These are phyloP conservation scores for Dendrothele bispora DNA, from an alignment of 768 basidiomycete genomes.

Conservation along the genomic window DNA sequence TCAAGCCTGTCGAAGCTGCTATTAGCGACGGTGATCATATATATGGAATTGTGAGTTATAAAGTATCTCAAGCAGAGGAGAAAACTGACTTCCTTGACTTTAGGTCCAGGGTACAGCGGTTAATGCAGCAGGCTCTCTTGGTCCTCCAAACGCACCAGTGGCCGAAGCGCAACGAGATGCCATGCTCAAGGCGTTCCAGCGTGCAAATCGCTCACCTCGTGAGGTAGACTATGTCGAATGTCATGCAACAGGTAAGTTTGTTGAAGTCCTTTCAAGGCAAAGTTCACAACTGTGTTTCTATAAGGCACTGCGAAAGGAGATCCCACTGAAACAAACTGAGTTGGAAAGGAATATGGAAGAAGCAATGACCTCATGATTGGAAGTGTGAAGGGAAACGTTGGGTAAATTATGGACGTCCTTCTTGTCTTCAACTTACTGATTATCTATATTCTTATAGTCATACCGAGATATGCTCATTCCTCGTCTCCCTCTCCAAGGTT, in stretches of 20 bases:
- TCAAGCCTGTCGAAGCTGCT: slow-evolving; percentile 39
- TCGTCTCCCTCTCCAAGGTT: slow-evolving; percentile 44
- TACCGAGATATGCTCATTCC: slow-evolving; percentile 40
- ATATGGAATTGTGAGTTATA: slow-evolving; percentile 35
- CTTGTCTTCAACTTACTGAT: neutral
- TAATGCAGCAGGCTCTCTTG: slow-evolving; percentile 35
- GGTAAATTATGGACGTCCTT: slow-evolving; percentile 25
- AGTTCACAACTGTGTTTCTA: neutral
- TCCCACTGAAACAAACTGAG: slow-evolving; percentile 50
- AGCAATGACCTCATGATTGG: slow-evolving; percentile 35
- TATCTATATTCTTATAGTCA: slow-evolving; percentile 22
- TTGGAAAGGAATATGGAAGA: slow-evolving; percentile 35
- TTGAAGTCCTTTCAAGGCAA: neutral
- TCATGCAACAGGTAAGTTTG: slow-evolving; percentile 42
- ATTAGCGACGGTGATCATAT: slow-evolving; percentile 38
- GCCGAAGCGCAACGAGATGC: slow-evolving; percentile 34
- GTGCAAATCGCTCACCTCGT: slow-evolving; percentile 26
- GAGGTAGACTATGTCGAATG: slow-evolving; percentile 50
- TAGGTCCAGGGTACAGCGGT: slow-evolving; percentile 42
- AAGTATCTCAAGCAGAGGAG: slow-evolving; percentile 19
- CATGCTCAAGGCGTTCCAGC: slow-evolving; percentile 34
- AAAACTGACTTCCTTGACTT: slow-evolving; percentile 24
- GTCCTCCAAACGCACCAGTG: slow-evolving; percentile 36
- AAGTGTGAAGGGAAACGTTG: slow-evolving; percentile 47
- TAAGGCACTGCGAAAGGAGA: slow-evolving; percentile 44